phyloP scores from a whole-genome alignment of 2,329 filamentous ascomycete species.

The Cytospora paraplurivora region DNA sequence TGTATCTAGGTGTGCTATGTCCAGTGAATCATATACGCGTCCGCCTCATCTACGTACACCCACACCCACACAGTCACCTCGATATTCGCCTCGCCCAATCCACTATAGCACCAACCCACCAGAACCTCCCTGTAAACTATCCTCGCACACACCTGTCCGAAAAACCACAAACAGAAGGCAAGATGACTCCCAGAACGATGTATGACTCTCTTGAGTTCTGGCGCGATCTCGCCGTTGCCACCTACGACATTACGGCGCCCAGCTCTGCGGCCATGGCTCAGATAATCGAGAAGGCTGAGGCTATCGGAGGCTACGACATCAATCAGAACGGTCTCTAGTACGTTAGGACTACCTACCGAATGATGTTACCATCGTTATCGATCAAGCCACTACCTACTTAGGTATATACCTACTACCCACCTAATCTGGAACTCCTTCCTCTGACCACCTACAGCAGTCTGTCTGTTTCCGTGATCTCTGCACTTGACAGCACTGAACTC shows the following conservation, averaged over 20 bases:
- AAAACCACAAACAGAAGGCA: not conserved
- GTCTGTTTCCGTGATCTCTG: not conserved
- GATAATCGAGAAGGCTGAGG: not conserved
- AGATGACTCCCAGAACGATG: not conserved
- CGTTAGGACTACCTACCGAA: not conserved
- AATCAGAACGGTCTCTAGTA: slow-evolving; percentile 1
- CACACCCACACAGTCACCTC: not conserved
- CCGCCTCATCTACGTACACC: not conserved
- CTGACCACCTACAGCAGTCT: not conserved
- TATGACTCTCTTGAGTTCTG: not conserved
- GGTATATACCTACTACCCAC: not conserved
- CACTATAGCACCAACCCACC: not conserved
- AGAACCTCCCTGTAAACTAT: not conserved
- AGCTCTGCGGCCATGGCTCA: not conserved
- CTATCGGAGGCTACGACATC: not conserved
- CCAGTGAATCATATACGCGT: no score
- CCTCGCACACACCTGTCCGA: not conserved
- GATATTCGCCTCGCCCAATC: not conserved
- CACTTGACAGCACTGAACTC: not conserved
- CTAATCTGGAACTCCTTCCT: not conserved
- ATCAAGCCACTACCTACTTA: not conserved
- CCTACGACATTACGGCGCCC: slow-evolving; percentile 2
- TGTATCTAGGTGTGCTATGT: no score
- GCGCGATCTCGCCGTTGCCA: not conserved
- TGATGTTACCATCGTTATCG: not conserved